Base-by-base conservation (phyloP, 257 asterid genomes). In the Vinca minor region DNA sequence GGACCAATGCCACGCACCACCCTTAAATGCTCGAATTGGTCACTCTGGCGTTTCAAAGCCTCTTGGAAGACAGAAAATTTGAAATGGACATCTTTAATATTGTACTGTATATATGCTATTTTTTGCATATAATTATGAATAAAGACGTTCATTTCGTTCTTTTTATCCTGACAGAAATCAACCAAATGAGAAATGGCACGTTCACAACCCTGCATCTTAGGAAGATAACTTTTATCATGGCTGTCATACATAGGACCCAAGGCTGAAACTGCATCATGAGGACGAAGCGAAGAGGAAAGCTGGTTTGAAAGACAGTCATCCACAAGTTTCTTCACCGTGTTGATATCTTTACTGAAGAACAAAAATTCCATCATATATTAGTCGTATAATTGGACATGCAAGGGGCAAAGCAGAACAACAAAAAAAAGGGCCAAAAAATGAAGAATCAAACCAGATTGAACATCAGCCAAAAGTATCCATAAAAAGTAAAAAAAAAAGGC, bases 201-300 rank as follows among this genome's bases (percentile, higher is more conserved):
- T 31, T 89, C 97, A 59, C 96, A 84, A 49, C 81, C 81, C 69
- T 81, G 91, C 89, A 89, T 89, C 82, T 79, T 89, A 28, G 94
- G 96, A 60, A 93, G 88, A 73, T 80, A 82, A 75, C 68, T 85
- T 69, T 82, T 84, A 36, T 84, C 96, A 47, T 93, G 98, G 77
- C 85, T 80, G 45, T 85, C 94, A 62, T 93, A 93, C 88, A 89
- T 89, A n/a, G 95, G 96, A 59, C 98, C 98, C 87, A 89, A 73
- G 14, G 97, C 98, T 1, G 96, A 93, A 77, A 89, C 97, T 50
- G 98, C 97, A 78, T 93, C 98, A 70, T 89, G 98, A 56, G 98
- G 98, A 59, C 97, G 96, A 68, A 93, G 82, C 48, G 97, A 85
- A 70, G 97, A 82, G 35, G 96, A 77, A 66, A 85, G 73, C 76